Percentiles rank a stretch among this genome's conserved stretches.
These are phyloP conservation scores for Fomitopsis betulina DNA, from an alignment of 1,284 basidiomycete genomes.

Conservation along the genomic window DNA sequence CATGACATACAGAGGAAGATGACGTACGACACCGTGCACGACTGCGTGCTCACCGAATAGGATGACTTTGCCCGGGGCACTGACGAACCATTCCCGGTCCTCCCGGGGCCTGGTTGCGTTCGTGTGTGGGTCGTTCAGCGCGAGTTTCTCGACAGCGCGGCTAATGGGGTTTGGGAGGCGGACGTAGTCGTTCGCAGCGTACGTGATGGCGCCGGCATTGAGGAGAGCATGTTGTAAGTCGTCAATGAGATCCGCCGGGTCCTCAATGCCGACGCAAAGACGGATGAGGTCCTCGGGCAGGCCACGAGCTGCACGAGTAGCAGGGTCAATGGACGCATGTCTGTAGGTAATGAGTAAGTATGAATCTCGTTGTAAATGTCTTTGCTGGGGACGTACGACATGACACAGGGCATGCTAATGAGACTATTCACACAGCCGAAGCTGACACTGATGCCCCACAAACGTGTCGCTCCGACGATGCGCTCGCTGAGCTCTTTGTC, in stretches of 20 bases:
- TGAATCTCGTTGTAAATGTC: neutral
- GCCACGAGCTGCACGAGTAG: constrained; percentile 87
- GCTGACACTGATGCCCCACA: constrained; percentile 98
- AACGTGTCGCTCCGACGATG: constrained; percentile 86
- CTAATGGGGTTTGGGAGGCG: constrained; percentile 46
- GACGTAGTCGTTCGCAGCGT: constrained; percentile 42
- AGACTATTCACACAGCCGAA: constrained; percentile 98
- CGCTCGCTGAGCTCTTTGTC: constrained; percentile 89
- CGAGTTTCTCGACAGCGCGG: constrained; percentile 66
- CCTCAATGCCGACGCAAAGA: constrained; percentile 98
- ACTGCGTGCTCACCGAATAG: constrained; percentile 99
- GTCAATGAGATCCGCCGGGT: constrained; percentile 88
- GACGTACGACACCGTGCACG: constrained; percentile 90
- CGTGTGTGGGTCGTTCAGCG: constrained; percentile 32
- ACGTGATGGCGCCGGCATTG: constrained; percentile 83
- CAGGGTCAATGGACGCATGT: constrained; percentile 96
- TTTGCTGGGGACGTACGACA: constrained; percentile 74
- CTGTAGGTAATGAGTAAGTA: constrained; percentile 35
- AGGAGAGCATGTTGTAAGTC: constrained; percentile 93
- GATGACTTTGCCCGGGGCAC: constrained; percentile 97
- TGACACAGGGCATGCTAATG: constrained; percentile 99
- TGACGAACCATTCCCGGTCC: constrained; percentile 79
- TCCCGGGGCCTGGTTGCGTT: constrained; percentile 23
- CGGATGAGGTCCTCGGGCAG: constrained; percentile 98
- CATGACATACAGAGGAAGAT: neutral